Conservation (phyloP, 805 yeast genomes). For the Starmerella ratchasimensis region DNA sequence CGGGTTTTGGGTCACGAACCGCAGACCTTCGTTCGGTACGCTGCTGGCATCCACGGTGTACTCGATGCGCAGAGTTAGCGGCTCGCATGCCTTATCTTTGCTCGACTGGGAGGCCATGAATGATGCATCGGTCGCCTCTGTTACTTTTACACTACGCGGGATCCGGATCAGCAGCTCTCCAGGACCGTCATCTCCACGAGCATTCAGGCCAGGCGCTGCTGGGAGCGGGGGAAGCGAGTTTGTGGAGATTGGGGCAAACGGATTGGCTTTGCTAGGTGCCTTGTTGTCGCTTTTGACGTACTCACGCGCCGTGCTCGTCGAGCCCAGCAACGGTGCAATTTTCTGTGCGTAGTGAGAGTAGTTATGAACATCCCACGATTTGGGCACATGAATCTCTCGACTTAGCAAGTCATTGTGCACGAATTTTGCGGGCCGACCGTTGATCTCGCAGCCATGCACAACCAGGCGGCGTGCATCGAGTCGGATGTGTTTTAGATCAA, state of each 20-base stretch:
- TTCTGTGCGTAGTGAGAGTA: constrained; percentile 17
- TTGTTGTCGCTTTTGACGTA: too few species aligned
- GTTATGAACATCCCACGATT: constrained; percentile 22
- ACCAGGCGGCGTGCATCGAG: constrained; percentile 62
- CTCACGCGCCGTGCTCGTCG: too few species aligned
- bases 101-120: constrained; percentile 26
- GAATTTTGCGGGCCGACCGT: constrained; percentile 44
- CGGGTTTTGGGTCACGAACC: constrained; percentile 52
- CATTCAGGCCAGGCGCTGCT: constrained; percentile 35
- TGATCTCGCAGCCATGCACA: constrained; percentile 51
- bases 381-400: constrained; percentile 24
- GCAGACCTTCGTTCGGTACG: constrained; percentile 46
- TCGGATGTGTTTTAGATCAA: constrained; percentile 42
- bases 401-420: constrained; percentile 41
- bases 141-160: constrained; percentile 53
- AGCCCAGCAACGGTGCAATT: constrained; percentile 19
- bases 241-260: too few species aligned
- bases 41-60: constrained; percentile 39
- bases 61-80: constrained; percentile 47
- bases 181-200: too few species aligned
- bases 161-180: constrained; percentile 52
- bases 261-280: too few species aligned
- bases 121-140: constrained; percentile 36
- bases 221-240: neutral
- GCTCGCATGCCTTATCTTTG: constrained; percentile 37